phyloP scores from a whole-genome alignment of 768 basidiomycete genomes.

The Trametes punicea region DNA sequence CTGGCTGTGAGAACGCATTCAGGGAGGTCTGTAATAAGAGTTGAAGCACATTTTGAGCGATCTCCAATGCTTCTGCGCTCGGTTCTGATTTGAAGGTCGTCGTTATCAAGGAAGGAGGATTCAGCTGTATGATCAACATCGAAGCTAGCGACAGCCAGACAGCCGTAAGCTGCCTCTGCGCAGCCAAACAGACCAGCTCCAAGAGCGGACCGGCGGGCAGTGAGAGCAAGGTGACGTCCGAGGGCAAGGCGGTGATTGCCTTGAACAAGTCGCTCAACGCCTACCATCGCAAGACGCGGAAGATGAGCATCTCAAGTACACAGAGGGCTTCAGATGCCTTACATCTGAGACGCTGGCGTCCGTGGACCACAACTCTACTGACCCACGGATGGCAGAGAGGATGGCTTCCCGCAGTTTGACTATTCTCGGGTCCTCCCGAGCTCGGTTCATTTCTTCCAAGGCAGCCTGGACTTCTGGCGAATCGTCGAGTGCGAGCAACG shows the following conservation, averaged over 20 bases:
- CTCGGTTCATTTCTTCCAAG: slow-evolving; percentile 51
- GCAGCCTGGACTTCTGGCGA: slow-evolving; percentile 50
- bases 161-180: slow-evolving; percentile 68
- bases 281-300: slow-evolving; percentile 34
- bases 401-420: slow-evolving; percentile 64
- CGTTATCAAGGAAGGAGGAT: slow-evolving; percentile 57
- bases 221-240: slow-evolving; percentile 74
- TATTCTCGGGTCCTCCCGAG: slow-evolving; percentile 62
- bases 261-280: slow-evolving; percentile 81
- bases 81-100: slow-evolving; percentile 50
- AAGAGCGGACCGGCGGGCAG: slow-evolving; percentile 79
- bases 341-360: slow-evolving; percentile 80
- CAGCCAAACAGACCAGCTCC: slow-evolving; percentile 71
- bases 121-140: slow-evolving; percentile 78
- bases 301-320: background rate
- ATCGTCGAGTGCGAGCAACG: slow-evolving; percentile 56
- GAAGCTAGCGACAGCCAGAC: slow-evolving; percentile 83
- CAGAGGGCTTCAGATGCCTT: slow-evolving; percentile 29
- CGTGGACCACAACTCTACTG: slow-evolving; percentile 73
- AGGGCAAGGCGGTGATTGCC: slow-evolving; percentile 77
- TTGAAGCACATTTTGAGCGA: slow-evolving; percentile 55
- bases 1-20: slow-evolving; percentile 47
- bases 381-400: slow-evolving; percentile 52
- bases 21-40: slow-evolving; percentile 59
- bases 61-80: slow-evolving; percentile 48